Base-by-base conservation (phyloP, 2,329 filamentous ascomycete genomes). In the Pseudovirgaria hyperparasitica region DNA sequence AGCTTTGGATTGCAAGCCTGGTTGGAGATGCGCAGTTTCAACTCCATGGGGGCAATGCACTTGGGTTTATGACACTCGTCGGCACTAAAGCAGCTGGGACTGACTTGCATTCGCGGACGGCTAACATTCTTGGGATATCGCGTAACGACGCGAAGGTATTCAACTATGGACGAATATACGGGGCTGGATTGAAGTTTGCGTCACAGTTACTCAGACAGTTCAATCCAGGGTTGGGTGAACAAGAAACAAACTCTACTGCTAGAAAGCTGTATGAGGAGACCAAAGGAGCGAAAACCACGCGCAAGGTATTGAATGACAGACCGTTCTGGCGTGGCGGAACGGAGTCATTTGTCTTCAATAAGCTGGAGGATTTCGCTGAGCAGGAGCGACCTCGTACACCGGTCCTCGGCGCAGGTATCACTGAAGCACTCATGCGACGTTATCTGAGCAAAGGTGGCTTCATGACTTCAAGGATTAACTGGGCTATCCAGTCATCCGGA, bases 31-130 rank as follows among this genome's bases (percentile, higher is more conserved):
- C 90, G 4, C 85, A 86, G 14, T 98, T 98, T 60, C 79, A 84
- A 45, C 64, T 98, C 2, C 90, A 98, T 41, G 92, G 90, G 22
- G 92, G 90, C 28, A 96, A 94, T 48, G 90, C 92, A 2, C 82
- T 98, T 32, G 90, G 92, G 1, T 98, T 98, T 62, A 98, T 98
- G 92, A 98, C 90, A 0, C 64, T 98, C 1, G 92, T 98, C 58
- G 87, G 90, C 9, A 90, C 84, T 26, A 96, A 98, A 56, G 76
- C 84, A 5, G 84, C 82, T 3, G 87, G 87, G 4, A 98, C 87
- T 0, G 87, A 98, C 52, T 59, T 96, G 30, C 87, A 98, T 55
- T 94, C 86, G 5, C 81, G 87, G 17, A 98, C 90, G 16, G 92
- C 90, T 2, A 67, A 70, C 5, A 98, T 98, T 31, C 57, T 98